phyloP scores from a whole-genome alignment of 2,329 filamentous ascomycete genomes.

The Phialophora expanda region DNA sequence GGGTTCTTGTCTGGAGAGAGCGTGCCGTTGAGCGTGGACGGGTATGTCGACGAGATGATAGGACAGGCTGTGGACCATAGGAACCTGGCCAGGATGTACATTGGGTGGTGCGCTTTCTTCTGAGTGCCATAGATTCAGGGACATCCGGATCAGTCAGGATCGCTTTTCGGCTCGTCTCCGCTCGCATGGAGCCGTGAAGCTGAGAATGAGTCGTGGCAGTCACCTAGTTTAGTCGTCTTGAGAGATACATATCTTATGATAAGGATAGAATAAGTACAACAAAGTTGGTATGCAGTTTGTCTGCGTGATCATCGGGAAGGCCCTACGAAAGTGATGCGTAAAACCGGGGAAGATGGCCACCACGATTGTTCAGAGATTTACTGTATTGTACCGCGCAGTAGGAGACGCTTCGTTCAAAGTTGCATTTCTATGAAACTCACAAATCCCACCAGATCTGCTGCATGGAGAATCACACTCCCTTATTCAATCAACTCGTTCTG shows the following conservation, averaged over 20 bases:
- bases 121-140: conserved; percentile 44
- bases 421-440: not conserved
- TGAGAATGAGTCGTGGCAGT: not conserved
- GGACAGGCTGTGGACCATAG: conserved; percentile 78
- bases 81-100: conserved; percentile 92
- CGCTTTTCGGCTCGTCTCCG: not conserved
- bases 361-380: not conserved
- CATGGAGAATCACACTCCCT: not conserved
- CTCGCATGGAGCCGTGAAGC: not conserved
- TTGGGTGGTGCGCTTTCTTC: conserved; percentile 83
- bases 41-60: conserved; percentile 95
- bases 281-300: not conserved
- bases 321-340: not conserved
- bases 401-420: not conserved
- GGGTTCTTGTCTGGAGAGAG: conserved; percentile 84
- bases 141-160: not conserved
- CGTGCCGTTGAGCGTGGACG: conserved; percentile 91
- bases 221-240: not conserved
- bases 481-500: conserved; percentile 18
- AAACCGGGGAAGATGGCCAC: not conserved
- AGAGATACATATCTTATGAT: not conserved
- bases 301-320: not conserved
- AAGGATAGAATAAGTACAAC: not conserved
- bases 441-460: not conserved
- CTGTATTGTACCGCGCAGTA: not conserved